Conservation (phyloP, 306 rosid species). For the Quercus robur region DNA sequence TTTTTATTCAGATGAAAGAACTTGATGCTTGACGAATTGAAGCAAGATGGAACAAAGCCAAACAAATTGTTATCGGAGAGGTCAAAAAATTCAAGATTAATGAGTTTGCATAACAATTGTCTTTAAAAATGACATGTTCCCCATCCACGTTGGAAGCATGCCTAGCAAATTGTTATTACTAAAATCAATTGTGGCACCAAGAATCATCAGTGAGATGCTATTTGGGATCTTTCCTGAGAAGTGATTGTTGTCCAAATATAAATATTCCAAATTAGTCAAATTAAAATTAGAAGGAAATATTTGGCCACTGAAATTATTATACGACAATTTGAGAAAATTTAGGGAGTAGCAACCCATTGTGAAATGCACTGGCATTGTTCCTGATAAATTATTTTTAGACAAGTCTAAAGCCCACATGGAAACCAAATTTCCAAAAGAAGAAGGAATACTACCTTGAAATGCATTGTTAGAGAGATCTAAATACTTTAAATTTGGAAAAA, state of each 20-base stretch:
- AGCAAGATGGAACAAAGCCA: too few relatives aligned
- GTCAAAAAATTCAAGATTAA: background rate
- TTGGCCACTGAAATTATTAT: background rate
- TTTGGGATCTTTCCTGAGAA: background rate
- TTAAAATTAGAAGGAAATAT: background rate
- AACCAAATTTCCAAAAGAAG: background rate
- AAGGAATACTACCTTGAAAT: background rate
- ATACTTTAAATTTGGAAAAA: background rate
- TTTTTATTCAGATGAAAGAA: too few relatives aligned
- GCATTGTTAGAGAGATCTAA: background rate
- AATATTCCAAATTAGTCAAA: rapidly evolving
- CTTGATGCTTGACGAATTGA: too few relatives aligned
- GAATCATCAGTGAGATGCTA: background rate
- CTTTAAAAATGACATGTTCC: rapidly evolving
- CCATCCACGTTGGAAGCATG: too few relatives aligned
- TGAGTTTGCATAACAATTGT: background rate
- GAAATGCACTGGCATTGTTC: background rate
- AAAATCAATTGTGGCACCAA: too few relatives aligned
- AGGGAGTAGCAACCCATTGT: background rate
- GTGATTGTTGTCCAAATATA: background rate
- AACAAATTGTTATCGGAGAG: background rate
- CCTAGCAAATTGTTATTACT: too few relatives aligned
- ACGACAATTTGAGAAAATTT: rapidly evolving
- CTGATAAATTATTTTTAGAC: background rate
- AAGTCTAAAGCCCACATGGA: rapidly evolving